Conservation (phyloP, 768 basidiomycete species). For the Hericium alpestre region DNA sequence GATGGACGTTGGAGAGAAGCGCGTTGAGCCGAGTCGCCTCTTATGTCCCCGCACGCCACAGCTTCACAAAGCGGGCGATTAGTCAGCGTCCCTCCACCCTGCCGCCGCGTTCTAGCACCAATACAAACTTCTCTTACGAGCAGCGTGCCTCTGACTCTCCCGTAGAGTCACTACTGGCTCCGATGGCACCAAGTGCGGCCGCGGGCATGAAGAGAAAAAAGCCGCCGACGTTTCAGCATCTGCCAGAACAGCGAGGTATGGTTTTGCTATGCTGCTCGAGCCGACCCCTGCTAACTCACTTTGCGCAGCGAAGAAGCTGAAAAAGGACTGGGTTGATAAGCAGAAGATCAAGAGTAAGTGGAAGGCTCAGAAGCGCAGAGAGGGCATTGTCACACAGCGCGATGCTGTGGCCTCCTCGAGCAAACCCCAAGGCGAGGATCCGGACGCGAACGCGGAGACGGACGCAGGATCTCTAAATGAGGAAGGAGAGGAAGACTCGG, state of each 20-base stretch:
- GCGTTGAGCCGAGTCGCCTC: not conserved
- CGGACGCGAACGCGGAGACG: not conserved
- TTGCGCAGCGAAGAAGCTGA: slow-evolving; percentile 62
- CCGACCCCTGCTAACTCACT: not conserved
- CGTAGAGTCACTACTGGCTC: too few relatives aligned
- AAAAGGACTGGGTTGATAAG: slow-evolving; percentile 68
- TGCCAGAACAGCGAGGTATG: slow-evolving; percentile 53
- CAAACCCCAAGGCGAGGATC: slow-evolving; percentile 1
- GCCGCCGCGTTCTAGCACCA: slow-evolving; percentile 2
- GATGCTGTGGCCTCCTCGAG: not conserved
- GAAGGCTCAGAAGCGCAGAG: slow-evolving; percentile 57
- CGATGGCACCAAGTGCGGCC: not conserved
- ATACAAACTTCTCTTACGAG: too few relatives aligned
- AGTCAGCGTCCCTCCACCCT: not conserved
- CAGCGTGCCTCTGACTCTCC: too few relatives aligned
- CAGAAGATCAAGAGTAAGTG: slow-evolving; percentile 72
- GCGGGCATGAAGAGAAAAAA: slow-evolving; percentile 35
- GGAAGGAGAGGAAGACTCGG: not conserved
- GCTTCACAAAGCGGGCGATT: slow-evolving; percentile 4
- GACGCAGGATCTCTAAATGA: slow-evolving; percentile 1
- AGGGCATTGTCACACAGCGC: slow-evolving; percentile 21
- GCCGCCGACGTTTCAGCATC: slow-evolving; percentile 63
- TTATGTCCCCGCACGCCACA: not conserved
- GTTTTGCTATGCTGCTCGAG: not conserved
- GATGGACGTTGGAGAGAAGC: slow-evolving; percentile 17